Base-by-base conservation (phyloP, 2,329 filamentous ascomycete genomes). In the Bretziella fagacearum region DNA sequence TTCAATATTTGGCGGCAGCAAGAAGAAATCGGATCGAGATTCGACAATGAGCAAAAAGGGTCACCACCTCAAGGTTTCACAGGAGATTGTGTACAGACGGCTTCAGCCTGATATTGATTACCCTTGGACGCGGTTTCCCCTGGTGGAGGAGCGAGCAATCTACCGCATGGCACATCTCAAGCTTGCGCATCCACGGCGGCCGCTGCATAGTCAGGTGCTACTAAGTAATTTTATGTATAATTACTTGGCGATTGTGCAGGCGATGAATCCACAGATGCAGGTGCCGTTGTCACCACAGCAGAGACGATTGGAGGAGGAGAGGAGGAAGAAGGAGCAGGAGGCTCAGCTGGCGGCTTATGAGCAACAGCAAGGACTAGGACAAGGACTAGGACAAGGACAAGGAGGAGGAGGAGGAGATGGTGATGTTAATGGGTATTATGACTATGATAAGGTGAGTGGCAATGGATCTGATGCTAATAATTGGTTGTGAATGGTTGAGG, bases 181-280 rank as follows among this genome's bases (percentile, higher is more conserved):
- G 63, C 75, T 98, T 52, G 91, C 91, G n/a, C 96, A 98, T 59
- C 91, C 91, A 30, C 79, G 89, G 37, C 80, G 91, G 48, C 83
- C 89, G 33, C 66, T 98, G 44, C 81, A 93, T 58, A 95, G 89
- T 51, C 91, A 98, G 62, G 91, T 98, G 18, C 69, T 98, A 50
- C 73, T 98, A 54, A 95, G 87, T 64, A 98, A 98, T 62, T 98
- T 98, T 63, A 98, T 98, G 91, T 98, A 98, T 65, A 91, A 86
- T 49, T 98, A 98, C 61, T 73, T 98, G 53, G 91, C 91, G 52
- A 98, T 96, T 62, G 91, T 98, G 39, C 91, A 98, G 64, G 86
- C 93, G 57, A 95, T 95, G 84, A 91, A 98, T 61, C 91, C 91
- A 36, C 84, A 93, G 58, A 84, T 95, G 64, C 84, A 93, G 56